A percentile compares a stretch with the other conserved stretches of the same genome.
phyloP scores from a whole-genome alignment of 371 early-diverging fungal species.

The Mucor mucedo region DNA sequence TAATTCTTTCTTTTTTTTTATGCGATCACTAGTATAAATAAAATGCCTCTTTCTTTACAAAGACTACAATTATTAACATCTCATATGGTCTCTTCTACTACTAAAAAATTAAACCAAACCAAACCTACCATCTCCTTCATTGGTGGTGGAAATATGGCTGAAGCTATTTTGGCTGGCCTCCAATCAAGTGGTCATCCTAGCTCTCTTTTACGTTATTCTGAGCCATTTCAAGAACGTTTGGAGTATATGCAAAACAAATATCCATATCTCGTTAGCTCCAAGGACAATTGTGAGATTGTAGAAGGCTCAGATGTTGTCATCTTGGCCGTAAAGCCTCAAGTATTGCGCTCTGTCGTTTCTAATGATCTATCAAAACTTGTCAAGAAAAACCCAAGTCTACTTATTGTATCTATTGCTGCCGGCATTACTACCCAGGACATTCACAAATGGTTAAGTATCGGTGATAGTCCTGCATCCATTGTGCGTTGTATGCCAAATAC shows the following conservation, averaged over 20 bases:
- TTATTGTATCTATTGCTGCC: constrained; percentile 90
- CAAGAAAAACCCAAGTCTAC: constrained; percentile 28
- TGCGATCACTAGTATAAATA: constrained; percentile 1
- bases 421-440: constrained; percentile 84
- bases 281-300: constrained; percentile 52
- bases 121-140: constrained; percentile 68
- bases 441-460: constrained; percentile 67
- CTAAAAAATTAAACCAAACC: constrained; percentile 16
- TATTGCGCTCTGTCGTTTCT: constrained; percentile 73
- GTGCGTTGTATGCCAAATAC: constrained; percentile 96
- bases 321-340: constrained; percentile 92
- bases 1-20: not conserved
- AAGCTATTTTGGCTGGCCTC: constrained; percentile 90
- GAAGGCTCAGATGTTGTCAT: constrained; percentile 76
- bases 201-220: constrained; percentile 76
- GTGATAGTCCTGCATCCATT: constrained; percentile 50
- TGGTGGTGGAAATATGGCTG: constrained; percentile 96
- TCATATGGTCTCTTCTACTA: constrained; percentile 28
- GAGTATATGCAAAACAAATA: constrained; percentile 70
- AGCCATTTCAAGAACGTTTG: constrained; percentile 74
- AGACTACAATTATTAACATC: constrained; percentile 28
- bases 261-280: constrained; percentile 49
- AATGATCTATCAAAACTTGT: constrained; percentile 51
- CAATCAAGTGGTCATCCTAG: constrained; percentile 72
- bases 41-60: constrained; percentile 1